Evolutionary conservation across 1,139 yeast genomes (phyloP), one percentile per base, ranked within the genome.

Genomic region (Suhomyces guaymorum): DNA sequence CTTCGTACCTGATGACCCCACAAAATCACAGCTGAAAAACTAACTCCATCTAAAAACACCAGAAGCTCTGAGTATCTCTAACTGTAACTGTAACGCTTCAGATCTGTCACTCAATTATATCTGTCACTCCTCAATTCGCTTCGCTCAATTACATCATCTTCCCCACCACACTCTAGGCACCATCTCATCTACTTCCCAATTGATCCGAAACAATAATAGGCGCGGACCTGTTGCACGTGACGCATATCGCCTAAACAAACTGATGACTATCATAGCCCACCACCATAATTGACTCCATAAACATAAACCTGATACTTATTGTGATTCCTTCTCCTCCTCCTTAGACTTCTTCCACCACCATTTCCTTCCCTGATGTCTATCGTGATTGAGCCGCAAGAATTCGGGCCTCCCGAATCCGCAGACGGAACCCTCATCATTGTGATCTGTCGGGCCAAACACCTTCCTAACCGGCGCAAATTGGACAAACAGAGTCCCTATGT

Each of bases 401-500:
- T 24, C 21, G 36, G 31, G 7, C 28, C 42, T 10, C 64, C 67
- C 2, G 66, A 59, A 17, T 51, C 73, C 5, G 76, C 76, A 2
- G 73, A 69, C 30, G 76, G 76, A 5, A 69, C 75, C 2, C 52
- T 71, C 21, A 70, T 70, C 12, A 59, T 71, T 14, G 63, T 70
- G 37, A 73, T 71, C 7, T 69, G 73, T 35, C 58, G 80, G 37
- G 87, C 83, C 3, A 77, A 75, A 49, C 92, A 89, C 54, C 71
- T 89, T 28, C 94, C 95, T 11, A 90, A 89, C 57, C 65, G 90
- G 42, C 69, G 92, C 27, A 85, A 82, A 39, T 65, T 88, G 24
- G 96, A 92, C 48, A 89, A 89, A 51, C 97, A 89, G 59, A 82
- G 87, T 43, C 97, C 96, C 1, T 88, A 85, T 59, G 83, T 87